A percentile compares a stretch with the other conserved stretches of the same genome.
phyloP scores from a whole-genome alignment of 2,329 filamentous ascomycete genomes.

The Thelonectria blattea region DNA sequence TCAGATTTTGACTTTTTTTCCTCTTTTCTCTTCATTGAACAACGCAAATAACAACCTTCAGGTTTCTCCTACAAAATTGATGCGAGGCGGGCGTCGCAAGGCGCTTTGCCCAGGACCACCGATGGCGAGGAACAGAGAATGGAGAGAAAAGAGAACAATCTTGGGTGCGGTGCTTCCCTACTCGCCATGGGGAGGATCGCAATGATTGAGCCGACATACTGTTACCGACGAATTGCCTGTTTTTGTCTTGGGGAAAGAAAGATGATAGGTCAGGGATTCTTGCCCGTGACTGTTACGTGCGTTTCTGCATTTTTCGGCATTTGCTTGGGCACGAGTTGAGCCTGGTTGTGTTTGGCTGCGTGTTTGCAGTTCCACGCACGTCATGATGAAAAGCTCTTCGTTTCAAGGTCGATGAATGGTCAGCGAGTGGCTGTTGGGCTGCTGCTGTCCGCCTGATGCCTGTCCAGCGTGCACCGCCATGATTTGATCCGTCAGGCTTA shows the following conservation, averaged over 20 bases:
- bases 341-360: neutral
- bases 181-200: constrained; percentile 59
- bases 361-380: constrained; percentile 18
- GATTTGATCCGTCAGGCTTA: neutral
- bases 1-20: constrained; percentile 18
- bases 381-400: constrained; percentile 1
- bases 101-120: constrained; percentile 55
- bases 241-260: neutral
- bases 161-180: constrained; percentile 64
- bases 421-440: neutral
- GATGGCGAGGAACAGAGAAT: constrained; percentile 56
- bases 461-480: neutral
- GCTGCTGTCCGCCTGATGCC: constrained; percentile 6
- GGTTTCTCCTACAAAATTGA: constrained; percentile 46
- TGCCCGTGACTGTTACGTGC: constrained; percentile 5
- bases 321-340: neutral
- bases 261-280: neutral
- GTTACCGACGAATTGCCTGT: neutral
- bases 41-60: constrained; percentile 56
- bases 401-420: neutral
- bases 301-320: neutral
- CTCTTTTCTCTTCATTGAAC: constrained; percentile 47
- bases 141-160: constrained; percentile 63
- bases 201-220: constrained; percentile 65
- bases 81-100: constrained; percentile 54